A percentile compares a stretch with the other conserved stretches of the same genome.
Evolutionary conservation across 208 protist genomes (phyloP).

Genomic region (Leishmania gerbilli): DNA sequence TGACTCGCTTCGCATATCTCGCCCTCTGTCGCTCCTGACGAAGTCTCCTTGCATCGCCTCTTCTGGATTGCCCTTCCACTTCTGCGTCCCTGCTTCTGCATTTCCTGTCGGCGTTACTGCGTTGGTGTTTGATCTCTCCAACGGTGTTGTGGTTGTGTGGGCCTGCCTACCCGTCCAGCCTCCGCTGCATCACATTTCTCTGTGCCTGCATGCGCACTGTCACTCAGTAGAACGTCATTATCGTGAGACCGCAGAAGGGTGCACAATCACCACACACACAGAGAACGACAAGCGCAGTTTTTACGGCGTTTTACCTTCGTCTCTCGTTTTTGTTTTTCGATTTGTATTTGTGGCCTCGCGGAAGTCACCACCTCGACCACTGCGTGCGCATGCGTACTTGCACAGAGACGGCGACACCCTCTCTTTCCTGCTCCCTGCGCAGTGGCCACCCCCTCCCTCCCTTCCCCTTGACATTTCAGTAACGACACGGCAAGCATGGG

Average conservation of each 20-base stretch:
- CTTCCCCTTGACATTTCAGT: neutral
- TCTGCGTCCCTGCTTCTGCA: neutral
- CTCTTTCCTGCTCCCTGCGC: neutral
- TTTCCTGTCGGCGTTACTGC: neutral
- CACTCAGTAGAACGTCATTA: neutral
- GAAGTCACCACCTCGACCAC: neutral
- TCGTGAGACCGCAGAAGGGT: neutral
- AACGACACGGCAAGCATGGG: constrained; percentile 44
- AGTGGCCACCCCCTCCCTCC: neutral
- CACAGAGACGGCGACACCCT: neutral
- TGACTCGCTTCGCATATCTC: neutral
- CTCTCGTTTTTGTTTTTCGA: neutral
- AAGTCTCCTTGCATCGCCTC: neutral
- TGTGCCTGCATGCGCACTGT: neutral
- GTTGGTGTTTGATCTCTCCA: neutral
- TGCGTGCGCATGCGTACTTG: neutral
- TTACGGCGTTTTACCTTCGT: neutral
- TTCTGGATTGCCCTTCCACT: neutral
- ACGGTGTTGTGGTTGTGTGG: neutral
- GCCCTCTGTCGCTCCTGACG: neutral
- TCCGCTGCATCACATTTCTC: neutral
- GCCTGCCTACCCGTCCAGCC: neutral
- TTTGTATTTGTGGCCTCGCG: neutral
- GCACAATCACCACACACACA: neutral
- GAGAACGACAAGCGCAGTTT: neutral